Evolutionary conservation across 306 rosid genomes (phyloP).

Genomic region (Cucurbita ficifolia): DNA sequence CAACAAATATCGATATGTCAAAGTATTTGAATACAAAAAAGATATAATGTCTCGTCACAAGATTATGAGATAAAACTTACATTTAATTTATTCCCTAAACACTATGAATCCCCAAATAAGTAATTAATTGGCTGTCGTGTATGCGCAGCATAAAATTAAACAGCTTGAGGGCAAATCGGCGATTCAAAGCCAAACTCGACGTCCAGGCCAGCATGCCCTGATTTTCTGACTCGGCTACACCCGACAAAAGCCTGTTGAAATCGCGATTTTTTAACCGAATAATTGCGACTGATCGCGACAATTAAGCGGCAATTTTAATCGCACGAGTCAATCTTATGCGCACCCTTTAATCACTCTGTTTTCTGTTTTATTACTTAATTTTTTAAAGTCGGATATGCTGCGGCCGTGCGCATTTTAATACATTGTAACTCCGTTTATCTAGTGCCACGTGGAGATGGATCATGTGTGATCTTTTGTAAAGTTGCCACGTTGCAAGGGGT

Average conservation of each 20-base stretch:
- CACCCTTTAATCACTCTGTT: neutral
- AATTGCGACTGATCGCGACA: neutral
- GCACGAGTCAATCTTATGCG: constrained; percentile 1
- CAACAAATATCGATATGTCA: neutral
- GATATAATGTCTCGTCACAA: neutral
- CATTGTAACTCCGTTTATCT: neutral
- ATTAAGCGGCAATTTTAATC: neutral
- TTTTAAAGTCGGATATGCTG: neutral
- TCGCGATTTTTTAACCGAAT: neutral
- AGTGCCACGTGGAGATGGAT: neutral
- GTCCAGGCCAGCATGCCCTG: neutral
- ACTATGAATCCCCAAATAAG: neutral
- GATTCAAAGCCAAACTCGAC: neutral
- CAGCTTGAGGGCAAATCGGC: neutral
- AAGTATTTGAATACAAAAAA: neutral
- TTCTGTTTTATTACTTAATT: neutral
- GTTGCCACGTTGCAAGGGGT: neutral
- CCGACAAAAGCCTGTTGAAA: neutral
- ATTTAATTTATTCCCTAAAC: neutral
- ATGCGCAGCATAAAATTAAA: neutral
- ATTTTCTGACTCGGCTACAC: neutral
- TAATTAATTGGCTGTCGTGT: neutral
- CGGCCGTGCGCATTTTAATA: neutral
- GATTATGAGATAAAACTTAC: neutral
- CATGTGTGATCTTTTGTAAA: neutral